These are phyloP conservation scores for Trichocladium uniseriatum DNA, from an alignment of 495 filamentous ascomycete genomes.

Conservation along the genomic window DNA sequence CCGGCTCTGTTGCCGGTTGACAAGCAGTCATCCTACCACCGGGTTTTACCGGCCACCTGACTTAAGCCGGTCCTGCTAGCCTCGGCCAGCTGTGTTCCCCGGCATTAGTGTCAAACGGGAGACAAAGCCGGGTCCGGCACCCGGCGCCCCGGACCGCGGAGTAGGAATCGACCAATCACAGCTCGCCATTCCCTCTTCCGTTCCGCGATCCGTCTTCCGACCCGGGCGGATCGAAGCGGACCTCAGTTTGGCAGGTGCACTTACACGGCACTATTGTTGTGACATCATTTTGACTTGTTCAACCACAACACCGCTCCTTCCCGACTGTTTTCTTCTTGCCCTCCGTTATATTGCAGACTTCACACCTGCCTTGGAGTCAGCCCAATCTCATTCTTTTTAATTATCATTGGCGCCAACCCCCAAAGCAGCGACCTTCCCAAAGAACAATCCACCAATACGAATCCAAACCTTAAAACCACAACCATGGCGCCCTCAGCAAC, in stretches of 20 bases:
- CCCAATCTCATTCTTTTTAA: too few relatives aligned
- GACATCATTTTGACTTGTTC: conserved; percentile 3
- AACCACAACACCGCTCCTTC: background rate
- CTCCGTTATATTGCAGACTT: too few relatives aligned
- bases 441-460: too few relatives aligned
- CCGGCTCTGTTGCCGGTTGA: too few relatives aligned
- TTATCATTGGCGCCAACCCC: too few relatives aligned
- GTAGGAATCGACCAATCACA: conserved; percentile 14
- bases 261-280: conserved; percentile 1
- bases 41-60: too few relatives aligned
- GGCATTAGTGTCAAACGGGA: background rate
- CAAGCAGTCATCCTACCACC: too few relatives aligned
- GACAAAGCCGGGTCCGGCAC: background rate
- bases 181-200: conserved; percentile 11
- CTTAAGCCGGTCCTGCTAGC: too few relatives aligned
- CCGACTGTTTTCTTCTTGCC: background rate
- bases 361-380: too few relatives aligned
- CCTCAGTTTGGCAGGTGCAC: background rate
- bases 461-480: too few relatives aligned
- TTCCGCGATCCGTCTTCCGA: conserved; percentile 19
- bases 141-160: background rate
- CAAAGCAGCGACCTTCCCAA: too few relatives aligned
- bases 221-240: background rate
- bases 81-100: background rate
- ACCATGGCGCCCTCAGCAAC: conserved; percentile 14